These are phyloP conservation scores for Pseudogymnoascus sp. DNA, from an alignment of 2,329 filamentous ascomycete species.

Conservation along the genomic window DNA sequence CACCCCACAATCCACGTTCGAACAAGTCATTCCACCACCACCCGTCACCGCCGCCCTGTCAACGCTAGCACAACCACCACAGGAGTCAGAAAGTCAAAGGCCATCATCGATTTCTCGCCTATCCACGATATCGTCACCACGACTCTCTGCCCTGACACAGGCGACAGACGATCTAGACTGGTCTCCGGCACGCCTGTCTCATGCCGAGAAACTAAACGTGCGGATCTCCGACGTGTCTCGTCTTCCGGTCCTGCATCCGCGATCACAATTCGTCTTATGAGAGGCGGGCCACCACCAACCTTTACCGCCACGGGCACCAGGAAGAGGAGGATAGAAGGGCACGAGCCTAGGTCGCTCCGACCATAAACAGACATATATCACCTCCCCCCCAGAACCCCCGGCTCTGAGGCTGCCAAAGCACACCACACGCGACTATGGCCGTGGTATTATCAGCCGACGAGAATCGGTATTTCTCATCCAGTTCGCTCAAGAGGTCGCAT, in stretches of 20 bases:
- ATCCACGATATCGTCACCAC: background rate
- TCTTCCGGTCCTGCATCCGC: background rate
- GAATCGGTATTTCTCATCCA: conserved; percentile 45
- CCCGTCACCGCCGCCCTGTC: background rate
- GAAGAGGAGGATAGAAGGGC: background rate
- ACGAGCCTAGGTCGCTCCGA: background rate
- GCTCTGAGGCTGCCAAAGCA: background rate
- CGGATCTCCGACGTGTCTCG: background rate
- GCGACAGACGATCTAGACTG: background rate
- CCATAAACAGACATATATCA: background rate
- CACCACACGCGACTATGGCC: conserved; percentile 21
- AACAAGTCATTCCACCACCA: background rate
- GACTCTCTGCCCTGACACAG: background rate
- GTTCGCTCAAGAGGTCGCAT: conserved; percentile 48
- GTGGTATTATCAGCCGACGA: conserved; percentile 40
- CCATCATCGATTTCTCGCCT: background rate
- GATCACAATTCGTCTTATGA: background rate
- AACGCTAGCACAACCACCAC: background rate
- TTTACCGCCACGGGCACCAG: background rate
- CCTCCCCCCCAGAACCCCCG: background rate
- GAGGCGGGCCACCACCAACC: background rate
- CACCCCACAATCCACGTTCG: background rate
- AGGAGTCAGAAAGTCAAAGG: background rate
- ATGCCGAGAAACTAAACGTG: background rate
- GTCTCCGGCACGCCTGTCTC: background rate